Evolutionary conservation across 2,329 filamentous ascomycete species (phyloP).

Genomic region (Plenodomus tracheiphilus): DNA sequence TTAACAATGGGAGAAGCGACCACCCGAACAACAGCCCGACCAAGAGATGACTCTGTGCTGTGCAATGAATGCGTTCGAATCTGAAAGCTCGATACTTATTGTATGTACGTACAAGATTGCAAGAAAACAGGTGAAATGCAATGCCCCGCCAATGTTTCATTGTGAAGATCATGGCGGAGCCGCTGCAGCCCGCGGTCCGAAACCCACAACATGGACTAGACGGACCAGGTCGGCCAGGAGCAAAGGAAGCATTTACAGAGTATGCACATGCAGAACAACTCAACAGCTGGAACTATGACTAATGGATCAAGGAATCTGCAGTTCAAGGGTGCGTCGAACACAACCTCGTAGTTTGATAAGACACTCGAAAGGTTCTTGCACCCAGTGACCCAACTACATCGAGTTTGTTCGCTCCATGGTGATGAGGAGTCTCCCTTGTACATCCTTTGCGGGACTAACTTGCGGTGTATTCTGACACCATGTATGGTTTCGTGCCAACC

Average conservation of each 20-base stretch:
- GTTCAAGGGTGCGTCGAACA: neutral
- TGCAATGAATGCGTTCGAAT: too few relatives aligned
- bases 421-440: neutral
- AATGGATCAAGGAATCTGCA: neutral
- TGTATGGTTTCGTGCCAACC: constrained; percentile 3
- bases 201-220: neutral
- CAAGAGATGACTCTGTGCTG: too few relatives aligned
- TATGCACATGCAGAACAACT: neutral
- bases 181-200: neutral
- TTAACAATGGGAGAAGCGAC: neutral
- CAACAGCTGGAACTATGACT: neutral
- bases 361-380: neutral
- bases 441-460: neutral
- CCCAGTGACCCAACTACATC: constrained; percentile 12
- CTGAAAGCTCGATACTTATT: too few relatives aligned
- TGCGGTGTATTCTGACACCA: constrained; percentile 1
- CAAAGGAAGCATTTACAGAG: neutral
- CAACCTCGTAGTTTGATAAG: too few relatives aligned
- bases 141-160: too few relatives aligned
- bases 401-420: constrained; percentile 12
- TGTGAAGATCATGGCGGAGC: neutral
- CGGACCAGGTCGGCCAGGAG: neutral
- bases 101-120: too few relatives aligned
- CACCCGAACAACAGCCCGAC: neutral
- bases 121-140: neutral